Evolutionary conservation across 352 stramenopile genomes (phyloP).

Genomic region (Elongisporangium senticosum): DNA sequence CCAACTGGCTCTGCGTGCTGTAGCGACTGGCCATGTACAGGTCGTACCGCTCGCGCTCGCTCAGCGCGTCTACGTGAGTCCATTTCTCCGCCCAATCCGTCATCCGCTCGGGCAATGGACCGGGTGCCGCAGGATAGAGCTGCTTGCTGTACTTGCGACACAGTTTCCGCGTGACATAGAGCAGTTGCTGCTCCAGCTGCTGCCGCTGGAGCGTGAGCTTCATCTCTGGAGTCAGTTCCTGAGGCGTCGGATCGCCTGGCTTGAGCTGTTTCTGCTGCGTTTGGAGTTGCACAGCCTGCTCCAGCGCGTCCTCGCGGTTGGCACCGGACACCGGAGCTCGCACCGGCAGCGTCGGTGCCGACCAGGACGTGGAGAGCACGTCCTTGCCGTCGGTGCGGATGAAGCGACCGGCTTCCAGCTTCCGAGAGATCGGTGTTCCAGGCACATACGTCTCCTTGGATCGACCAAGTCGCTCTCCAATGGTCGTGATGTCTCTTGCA

Average conservation of each 20-base stretch:
- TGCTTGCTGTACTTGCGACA: conserved; percentile 68
- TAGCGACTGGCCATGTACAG: conserved; percentile 55
- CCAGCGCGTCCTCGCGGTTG: background rate
- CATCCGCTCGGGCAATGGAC: conserved; percentile 18
- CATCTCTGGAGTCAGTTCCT: conserved; percentile 5
- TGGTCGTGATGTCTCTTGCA: conserved; percentile 26
- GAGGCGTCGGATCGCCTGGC: background rate
- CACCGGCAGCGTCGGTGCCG: background rate
- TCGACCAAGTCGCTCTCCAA: conserved; percentile 25
- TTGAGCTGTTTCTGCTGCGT: background rate
- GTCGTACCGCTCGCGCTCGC: conserved; percentile 36
- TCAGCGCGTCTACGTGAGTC: conserved; percentile 23
- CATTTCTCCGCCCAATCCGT: conserved; percentile 40
- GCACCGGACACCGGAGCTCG: background rate
- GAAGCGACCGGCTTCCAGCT: conserved; percentile 34
- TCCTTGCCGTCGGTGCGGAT: conserved; percentile 17
- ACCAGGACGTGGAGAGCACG: conserved; percentile 1
- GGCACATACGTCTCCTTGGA: conserved; percentile 27
- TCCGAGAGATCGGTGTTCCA: conserved; percentile 26
- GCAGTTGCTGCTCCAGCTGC: conserved; percentile 41
- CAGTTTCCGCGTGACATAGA: conserved; percentile 58
- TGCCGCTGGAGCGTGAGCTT: conserved; percentile 25
- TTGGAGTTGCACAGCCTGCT: conserved; percentile 5
- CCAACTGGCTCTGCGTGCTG: conserved; percentile 47
- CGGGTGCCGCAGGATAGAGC: conserved; percentile 20